phyloP scores from a whole-genome alignment of 805 yeast species.

The Wickerhamiella occidentalis region DNA sequence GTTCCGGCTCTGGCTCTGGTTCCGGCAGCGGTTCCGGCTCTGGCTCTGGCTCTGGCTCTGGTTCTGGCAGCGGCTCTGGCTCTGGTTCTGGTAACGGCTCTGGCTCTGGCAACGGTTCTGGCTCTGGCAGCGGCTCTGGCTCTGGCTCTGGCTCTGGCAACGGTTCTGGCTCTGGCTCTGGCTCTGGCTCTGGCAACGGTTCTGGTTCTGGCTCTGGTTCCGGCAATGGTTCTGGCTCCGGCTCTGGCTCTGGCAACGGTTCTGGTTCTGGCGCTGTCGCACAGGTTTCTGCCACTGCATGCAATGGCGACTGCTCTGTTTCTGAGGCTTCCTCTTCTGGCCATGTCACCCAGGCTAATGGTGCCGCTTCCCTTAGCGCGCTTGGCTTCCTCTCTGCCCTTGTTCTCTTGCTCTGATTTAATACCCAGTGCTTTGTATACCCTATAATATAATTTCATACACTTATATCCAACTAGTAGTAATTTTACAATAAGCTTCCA shows the following conservation, averaged over 20 bases:
- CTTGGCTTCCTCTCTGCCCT: background rate
- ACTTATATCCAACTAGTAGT: too few relatives aligned
- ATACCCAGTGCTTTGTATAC: too few relatives aligned
- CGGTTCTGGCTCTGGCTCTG: background rate
- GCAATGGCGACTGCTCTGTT: too few relatives aligned
- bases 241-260: too few relatives aligned
- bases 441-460: too few relatives aligned
- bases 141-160: background rate
- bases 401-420: background rate
- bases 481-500: too few relatives aligned
- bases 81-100: background rate
- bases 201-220: too few relatives aligned
- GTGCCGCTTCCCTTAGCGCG: background rate
- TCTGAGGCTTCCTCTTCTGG: background rate
- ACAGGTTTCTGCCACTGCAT: too few relatives aligned
- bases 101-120: background rate
- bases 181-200: background rate
- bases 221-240: too few relatives aligned
- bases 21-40: background rate
- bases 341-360: background rate
- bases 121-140: background rate
- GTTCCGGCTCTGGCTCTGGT: background rate
- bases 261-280: too few relatives aligned
- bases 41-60: background rate
- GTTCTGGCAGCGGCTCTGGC: background rate